phyloP scores from a whole-genome alignment of 768 basidiomycete species.

The Podaxis rugospora region DNA sequence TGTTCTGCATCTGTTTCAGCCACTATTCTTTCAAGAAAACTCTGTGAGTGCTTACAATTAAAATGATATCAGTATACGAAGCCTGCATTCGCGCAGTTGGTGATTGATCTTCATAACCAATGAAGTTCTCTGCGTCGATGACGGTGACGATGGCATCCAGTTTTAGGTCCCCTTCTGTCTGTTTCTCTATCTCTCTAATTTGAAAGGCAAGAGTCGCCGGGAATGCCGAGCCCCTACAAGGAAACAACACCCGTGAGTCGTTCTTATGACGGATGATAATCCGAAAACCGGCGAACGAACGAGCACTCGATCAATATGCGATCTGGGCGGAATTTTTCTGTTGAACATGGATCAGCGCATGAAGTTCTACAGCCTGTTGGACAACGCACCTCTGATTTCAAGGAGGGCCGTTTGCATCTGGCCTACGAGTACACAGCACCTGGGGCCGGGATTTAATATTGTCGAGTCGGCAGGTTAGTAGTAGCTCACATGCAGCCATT shows the following conservation, averaged over 20 bases:
- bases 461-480: background rate
- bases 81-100: slow-evolving; percentile 93
- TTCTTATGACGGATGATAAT: background rate
- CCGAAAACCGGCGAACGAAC: slow-evolving; percentile 36
- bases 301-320: slow-evolving; percentile 95
- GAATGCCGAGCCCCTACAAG: slow-evolving; percentile 81
- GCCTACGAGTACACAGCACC: slow-evolving; percentile 92
- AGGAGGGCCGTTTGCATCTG: slow-evolving; percentile 89
- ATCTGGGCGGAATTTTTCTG: slow-evolving; percentile 82
- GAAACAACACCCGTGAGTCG: background rate
- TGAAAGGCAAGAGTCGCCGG: slow-evolving; percentile 95
- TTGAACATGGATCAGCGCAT: background rate
- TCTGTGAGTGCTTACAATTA: slow-evolving; percentile 57
- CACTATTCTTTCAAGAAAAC: background rate
- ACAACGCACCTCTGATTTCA: slow-evolving; percentile 71
- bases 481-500: slow-evolving; percentile 88
- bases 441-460: slow-evolving; percentile 20
- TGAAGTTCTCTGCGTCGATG: slow-evolving; percentile 87
- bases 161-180: slow-evolving; percentile 70
- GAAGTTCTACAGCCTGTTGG: background rate
- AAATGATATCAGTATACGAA: slow-evolving; percentile 89
- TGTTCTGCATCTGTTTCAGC: slow-evolving; percentile 49
- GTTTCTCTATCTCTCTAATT: slow-evolving; percentile 81
- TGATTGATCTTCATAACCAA: slow-evolving; percentile 88
- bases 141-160: slow-evolving; percentile 92